Evolutionary conservation across 2,329 filamentous ascomycete species (phyloP).

Genomic region (Aspergillus aculeatus): DNA sequence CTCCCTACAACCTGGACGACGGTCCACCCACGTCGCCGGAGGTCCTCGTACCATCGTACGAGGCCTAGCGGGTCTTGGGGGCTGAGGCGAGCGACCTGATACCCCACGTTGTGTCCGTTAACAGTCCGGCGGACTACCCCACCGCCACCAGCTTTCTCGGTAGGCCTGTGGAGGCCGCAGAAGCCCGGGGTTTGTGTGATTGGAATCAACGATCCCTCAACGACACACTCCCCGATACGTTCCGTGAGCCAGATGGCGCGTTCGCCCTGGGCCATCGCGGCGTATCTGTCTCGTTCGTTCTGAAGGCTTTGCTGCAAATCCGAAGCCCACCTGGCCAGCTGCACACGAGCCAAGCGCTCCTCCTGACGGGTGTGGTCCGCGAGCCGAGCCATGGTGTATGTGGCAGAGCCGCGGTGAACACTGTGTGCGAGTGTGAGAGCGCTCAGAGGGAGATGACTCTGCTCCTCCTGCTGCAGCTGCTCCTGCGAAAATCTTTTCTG

Average conservation of each 20-base stretch:
- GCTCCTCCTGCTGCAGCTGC: not conserved
- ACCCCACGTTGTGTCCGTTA: slow-evolving; percentile 30
- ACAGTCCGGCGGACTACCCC: slow-evolving; percentile 24
- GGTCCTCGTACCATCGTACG: slow-evolving; percentile 64
- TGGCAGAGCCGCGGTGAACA: slow-evolving; percentile 36
- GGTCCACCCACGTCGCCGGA: slow-evolving; percentile 65
- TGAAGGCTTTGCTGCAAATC: slow-evolving; percentile 75
- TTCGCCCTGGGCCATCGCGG: slow-evolving; percentile 61
- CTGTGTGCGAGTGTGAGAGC: slow-evolving; percentile 30
- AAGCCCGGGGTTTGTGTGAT: slow-evolving; percentile 42
- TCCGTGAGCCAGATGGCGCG: slow-evolving; percentile 69
- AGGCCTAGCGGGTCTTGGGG: slow-evolving; percentile 78
- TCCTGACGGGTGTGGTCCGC: slow-evolving; percentile 60
- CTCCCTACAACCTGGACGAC: slow-evolving; percentile 73
- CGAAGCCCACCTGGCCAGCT: slow-evolving; percentile 76
- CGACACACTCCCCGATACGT: slow-evolving; percentile 63
- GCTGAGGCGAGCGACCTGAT: slow-evolving; percentile 41
- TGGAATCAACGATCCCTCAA: slow-evolving; percentile 62
- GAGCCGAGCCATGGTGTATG: slow-evolving; percentile 62
- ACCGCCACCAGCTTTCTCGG: slow-evolving; percentile 25
- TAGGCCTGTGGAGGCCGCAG: slow-evolving; percentile 24
- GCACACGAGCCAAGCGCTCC: slow-evolving; percentile 64
- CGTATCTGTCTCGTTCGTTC: slow-evolving; percentile 69
- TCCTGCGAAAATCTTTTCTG: slow-evolving; percentile 29
- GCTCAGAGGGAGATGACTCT: slow-evolving; percentile 10